phyloP scores from a whole-genome alignment of 139 green algal genomes.

The Haematococcus lacustris region DNA sequence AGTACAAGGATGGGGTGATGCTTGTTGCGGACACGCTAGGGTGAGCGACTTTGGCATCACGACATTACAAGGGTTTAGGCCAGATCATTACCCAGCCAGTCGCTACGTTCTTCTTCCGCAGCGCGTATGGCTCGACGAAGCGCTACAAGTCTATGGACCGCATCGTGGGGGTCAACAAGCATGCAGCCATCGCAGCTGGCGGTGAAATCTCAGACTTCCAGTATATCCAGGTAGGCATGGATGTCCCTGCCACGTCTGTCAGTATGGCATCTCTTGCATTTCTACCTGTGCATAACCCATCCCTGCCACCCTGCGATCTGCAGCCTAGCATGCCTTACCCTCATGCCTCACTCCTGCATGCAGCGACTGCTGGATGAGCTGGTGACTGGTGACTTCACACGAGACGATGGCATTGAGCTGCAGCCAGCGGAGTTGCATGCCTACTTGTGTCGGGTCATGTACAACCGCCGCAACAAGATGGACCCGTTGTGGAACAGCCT shows the following conservation, averaged over 20 bases:
- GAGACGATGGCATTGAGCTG: constrained; percentile 80
- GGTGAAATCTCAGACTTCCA: constrained; percentile 94
- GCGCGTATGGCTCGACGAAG: constrained; percentile 92
- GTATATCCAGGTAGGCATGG: constrained; percentile 66
- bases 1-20: constrained; percentile 92
- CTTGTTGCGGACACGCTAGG: constrained; percentile 89
- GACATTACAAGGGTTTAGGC: neutral
- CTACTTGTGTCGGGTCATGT: constrained; percentile 92
- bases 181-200: constrained; percentile 67
- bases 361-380: constrained; percentile 85
- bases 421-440: constrained; percentile 71
- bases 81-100: neutral
- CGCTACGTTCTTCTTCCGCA: no score
- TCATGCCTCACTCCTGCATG: no score
- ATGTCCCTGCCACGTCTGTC: no score
- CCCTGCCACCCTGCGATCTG: no score
- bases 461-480: constrained; percentile 88
- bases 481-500: constrained; percentile 97
- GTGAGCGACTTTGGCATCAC: constrained; percentile 14
- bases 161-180: constrained; percentile 68
- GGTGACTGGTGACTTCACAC: constrained; percentile 76
- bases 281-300: no score
- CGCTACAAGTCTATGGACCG: constrained; percentile 93
- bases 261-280: no score
- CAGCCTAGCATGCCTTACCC: no score